Evolutionary conservation across 257 asterid species (phyloP).

Genomic region (Mentha longifolia): DNA sequence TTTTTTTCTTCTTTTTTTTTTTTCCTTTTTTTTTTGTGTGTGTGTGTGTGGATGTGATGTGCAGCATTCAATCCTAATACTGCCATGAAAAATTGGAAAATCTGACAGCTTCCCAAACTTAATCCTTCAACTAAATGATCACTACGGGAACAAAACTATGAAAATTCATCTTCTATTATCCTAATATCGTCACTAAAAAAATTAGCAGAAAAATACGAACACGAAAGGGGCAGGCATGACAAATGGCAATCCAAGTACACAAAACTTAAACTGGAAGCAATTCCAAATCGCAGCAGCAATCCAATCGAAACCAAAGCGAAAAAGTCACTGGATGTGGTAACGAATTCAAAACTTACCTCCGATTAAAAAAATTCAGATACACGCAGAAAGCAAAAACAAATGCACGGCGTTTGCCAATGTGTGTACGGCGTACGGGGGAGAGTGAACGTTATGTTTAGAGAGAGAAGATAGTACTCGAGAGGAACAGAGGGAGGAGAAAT

Average conservation of each 20-base stretch:
- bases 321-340: conserved; percentile 30
- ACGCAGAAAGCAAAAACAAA: conserved; percentile 6
- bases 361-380: conserved; percentile 24
- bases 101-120: conserved; percentile 9
- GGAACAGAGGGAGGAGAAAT: background rate
- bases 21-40: too few relatives aligned
- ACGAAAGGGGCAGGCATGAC: conserved; percentile 12
- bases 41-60: background rate
- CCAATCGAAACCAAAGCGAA: conserved; percentile 31
- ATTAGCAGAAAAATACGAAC: background rate
- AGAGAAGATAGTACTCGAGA: conserved; percentile 3
- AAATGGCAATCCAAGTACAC: conserved; percentile 25
- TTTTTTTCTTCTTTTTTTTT: too few relatives aligned
- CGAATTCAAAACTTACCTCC: conserved; percentile 44
- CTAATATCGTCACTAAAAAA: conserved; percentile 6
- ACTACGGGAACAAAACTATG: conserved; percentile 12
- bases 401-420: background rate
- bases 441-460: background rate
- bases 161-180: background rate
- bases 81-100: background rate
- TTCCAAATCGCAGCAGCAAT: conserved; percentile 36
- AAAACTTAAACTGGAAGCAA: conserved; percentile 35
- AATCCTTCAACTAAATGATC: conserved; percentile 23
- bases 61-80: conserved; percentile 19
- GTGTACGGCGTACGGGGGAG: conserved; percentile 3